Conservation (phyloP, 148 eudicot genomes). For the Rhododendron griersonianum region DNA sequence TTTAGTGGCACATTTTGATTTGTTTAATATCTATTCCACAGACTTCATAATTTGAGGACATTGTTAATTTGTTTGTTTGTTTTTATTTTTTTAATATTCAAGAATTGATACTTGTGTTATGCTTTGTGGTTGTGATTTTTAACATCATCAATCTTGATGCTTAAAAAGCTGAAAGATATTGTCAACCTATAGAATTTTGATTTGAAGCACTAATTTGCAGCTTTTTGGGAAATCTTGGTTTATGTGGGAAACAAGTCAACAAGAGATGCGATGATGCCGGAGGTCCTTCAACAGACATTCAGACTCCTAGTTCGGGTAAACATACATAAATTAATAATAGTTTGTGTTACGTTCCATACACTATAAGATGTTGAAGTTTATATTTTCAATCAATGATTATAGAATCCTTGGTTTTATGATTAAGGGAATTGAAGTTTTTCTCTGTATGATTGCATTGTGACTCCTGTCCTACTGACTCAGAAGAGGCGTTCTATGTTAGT, state of each 20-base stretch:
- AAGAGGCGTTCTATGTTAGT: not conserved
- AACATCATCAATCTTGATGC: not conserved
- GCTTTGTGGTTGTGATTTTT: not conserved
- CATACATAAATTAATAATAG: not conserved
- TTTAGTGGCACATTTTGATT: not conserved
- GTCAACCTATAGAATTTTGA: not conserved
- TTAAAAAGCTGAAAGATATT: not conserved
- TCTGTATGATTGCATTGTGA: not conserved
- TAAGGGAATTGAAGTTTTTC: not conserved
- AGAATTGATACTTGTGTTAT: not conserved
- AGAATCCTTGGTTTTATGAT: not conserved
- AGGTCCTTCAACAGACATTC: conserved; percentile 33
- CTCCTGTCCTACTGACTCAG: not conserved
- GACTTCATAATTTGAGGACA: not conserved
- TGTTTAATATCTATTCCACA: not conserved
- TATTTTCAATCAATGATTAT: not conserved
- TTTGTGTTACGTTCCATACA: not conserved
- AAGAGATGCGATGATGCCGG: conserved; percentile 50
- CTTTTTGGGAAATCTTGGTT: conserved; percentile 70
- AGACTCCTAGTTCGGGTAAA: conserved; percentile 50
- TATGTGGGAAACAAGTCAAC: conserved; percentile 76
- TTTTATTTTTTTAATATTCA: not conserved
- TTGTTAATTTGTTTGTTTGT: not conserved
- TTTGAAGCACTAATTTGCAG: conserved; percentile 33
- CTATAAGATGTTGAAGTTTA: not conserved